Percentiles rank a stretch among this genome's conserved stretches.
These are phyloP conservation scores for Closterium sp. DNA, from an alignment of 139 green algal genomes.

Conservation along the genomic window DNA sequence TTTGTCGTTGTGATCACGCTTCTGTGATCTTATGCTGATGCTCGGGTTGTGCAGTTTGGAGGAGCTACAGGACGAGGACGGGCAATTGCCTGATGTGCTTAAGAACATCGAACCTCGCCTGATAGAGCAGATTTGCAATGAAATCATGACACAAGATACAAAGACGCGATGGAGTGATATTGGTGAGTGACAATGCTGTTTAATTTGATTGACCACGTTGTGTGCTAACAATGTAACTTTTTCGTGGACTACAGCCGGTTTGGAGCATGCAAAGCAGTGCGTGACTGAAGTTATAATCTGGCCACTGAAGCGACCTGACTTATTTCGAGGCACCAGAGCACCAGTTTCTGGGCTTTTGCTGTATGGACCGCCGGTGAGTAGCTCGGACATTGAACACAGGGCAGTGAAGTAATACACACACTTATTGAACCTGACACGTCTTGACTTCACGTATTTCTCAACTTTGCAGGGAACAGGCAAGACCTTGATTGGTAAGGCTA, in stretches of 20 bases:
- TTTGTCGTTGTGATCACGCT: not conserved
- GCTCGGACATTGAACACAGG: constrained; percentile 4
- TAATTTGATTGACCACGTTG: not conserved
- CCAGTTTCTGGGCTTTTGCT: constrained; percentile 89
- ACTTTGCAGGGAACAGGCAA: constrained; percentile 79
- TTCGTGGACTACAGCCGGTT: constrained; percentile 37
- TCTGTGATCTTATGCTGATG: not conserved
- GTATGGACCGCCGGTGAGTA: constrained; percentile 73
- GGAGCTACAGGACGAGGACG: constrained; percentile 21
- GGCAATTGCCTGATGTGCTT: constrained; percentile 33
- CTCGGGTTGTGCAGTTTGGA: constrained; percentile 39
- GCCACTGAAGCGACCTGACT: constrained; percentile 88
- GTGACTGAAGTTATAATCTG: constrained; percentile 92
- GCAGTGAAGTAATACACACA: constrained; percentile 10
- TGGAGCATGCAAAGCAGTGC: constrained; percentile 48
- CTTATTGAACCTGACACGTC: not conserved
- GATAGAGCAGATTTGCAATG: constrained; percentile 43
- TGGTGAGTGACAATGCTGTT: constrained; percentile 19
- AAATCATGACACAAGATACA: constrained; percentile 28
- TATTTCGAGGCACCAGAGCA: constrained; percentile 78
- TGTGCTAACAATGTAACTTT: not conserved
- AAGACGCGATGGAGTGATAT: constrained; percentile 43
- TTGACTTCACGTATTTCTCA: constrained; percentile 7
- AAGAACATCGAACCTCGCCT: constrained; percentile 40
- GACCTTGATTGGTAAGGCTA: constrained; percentile 92